A percentile compares a stretch with the other conserved stretches of the same genome.
Conservation (phyloP, 371 early-diverging fungal genomes). For the Haplosporangium sp. region DNA sequence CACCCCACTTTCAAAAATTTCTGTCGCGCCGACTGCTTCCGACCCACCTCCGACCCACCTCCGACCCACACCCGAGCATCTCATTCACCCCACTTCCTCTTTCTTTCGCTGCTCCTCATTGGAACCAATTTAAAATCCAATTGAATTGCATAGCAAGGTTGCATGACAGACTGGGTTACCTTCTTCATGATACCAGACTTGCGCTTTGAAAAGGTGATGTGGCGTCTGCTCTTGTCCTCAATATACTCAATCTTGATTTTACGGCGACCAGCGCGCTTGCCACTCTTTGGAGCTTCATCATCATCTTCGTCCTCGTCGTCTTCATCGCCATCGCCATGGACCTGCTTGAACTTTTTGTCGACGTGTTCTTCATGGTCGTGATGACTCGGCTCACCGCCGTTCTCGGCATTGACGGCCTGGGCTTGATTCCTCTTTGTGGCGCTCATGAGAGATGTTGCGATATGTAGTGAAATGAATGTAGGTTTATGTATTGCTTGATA, state of each 20-base stretch:
- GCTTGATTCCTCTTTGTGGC: slow-evolving; percentile 27
- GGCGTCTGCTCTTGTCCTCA: slow-evolving; percentile 94
- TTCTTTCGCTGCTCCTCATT: too few relatives aligned
- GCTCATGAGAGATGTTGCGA: slow-evolving; percentile 10
- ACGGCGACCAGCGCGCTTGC: slow-evolving; percentile 86
- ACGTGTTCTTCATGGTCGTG: slow-evolving; percentile 20
- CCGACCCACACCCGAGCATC: background rate
- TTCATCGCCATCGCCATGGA: slow-evolving; percentile 39
- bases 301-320: slow-evolving; percentile 63
- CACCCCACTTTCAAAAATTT: background rate
- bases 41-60: background rate
- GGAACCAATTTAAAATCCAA: too few relatives aligned
- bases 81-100: background rate
- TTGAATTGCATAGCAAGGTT: background rate
- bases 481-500: background rate
- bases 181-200: slow-evolving; percentile 99
- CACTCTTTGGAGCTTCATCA: slow-evolving; percentile 64
- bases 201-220: slow-evolving; percentile 98
- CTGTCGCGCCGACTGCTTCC: slow-evolving; percentile 11
- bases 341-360: slow-evolving; percentile 48
- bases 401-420: slow-evolving; percentile 5
- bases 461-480: background rate
- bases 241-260: slow-evolving; percentile 99
- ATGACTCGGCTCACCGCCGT: too few relatives aligned
- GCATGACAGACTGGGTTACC: slow-evolving; percentile 53